A percentile compares a stretch with the other conserved stretches of the same genome.
Evolutionary conservation across 2,329 filamentous ascomycete species (phyloP).

Genomic region (Eutypa lata): DNA sequence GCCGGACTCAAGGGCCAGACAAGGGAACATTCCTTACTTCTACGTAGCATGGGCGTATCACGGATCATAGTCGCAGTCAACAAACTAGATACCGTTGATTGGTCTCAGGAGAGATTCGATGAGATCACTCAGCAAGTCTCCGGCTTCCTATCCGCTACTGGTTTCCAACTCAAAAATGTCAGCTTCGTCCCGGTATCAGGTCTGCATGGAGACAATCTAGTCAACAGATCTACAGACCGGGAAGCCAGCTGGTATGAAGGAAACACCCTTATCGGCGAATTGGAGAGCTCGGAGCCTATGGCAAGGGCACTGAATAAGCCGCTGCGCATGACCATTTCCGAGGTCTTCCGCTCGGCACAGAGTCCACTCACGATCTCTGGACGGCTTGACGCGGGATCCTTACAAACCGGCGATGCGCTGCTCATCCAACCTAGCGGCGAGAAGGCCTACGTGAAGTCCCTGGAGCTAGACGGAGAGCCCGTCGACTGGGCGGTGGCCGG

Average conservation of each 20-base stretch:
- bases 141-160: conserved; percentile 77
- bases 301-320: conserved; percentile 71
- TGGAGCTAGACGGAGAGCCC: conserved; percentile 71
- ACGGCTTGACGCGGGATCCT: conserved; percentile 75
- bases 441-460: conserved; percentile 73
- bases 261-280: conserved; percentile 73
- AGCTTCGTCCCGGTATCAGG: conserved; percentile 89
- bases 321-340: conserved; percentile 80
- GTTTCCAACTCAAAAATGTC: conserved; percentile 78
- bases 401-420: conserved; percentile 81
- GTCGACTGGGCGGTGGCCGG: conserved; percentile 91
- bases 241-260: conserved; percentile 77
- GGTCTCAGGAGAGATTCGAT: conserved; percentile 79
- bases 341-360: conserved; percentile 79
- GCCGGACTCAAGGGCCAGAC: conserved; percentile 92
- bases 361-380: conserved; percentile 84
- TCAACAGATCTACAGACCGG: conserved; percentile 51
- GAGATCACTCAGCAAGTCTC: conserved; percentile 82
- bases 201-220: conserved; percentile 83
- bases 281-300: conserved; percentile 78
- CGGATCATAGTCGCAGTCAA: conserved; percentile 88
- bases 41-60: conserved; percentile 87
- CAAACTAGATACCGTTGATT: conserved; percentile 84
- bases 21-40: conserved; percentile 84
- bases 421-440: conserved; percentile 79